These are phyloP conservation scores for Setomelanomma holmii DNA, from an alignment of 2,329 filamentous ascomycete species.

Conservation along the genomic window DNA sequence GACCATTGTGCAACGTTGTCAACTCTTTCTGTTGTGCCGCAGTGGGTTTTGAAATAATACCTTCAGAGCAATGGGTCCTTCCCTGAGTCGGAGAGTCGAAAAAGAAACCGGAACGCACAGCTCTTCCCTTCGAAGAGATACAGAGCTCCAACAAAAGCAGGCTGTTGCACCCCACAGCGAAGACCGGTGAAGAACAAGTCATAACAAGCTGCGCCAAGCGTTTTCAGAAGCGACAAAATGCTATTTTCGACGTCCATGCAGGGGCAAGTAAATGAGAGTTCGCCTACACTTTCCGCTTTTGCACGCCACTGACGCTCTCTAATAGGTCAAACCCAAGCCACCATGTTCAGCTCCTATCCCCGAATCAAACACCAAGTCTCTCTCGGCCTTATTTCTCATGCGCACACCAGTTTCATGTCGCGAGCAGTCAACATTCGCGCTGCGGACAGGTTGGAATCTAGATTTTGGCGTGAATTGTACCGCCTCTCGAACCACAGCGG, in stretches of 20 bases:
- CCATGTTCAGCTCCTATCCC: constrained; percentile 6
- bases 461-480: background rate
- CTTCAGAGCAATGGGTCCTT: too few relatives aligned
- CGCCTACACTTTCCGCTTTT: constrained; percentile 4
- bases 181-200: background rate
- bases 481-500: constrained; percentile 3
- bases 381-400: constrained; percentile 6
- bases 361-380: constrained; percentile 1
- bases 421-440: background rate
- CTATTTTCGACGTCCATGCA: constrained; percentile 5
- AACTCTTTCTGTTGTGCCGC: too few relatives aligned
- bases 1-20: too few relatives aligned
- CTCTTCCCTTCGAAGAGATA: too few relatives aligned
- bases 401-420: constrained; percentile 7
- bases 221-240: constrained; percentile 2
- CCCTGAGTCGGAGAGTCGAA: too few relatives aligned
- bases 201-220: constrained; percentile 5
- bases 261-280: background rate
- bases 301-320: background rate
- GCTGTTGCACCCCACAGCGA: background rate
- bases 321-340: constrained; percentile 12
- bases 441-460: background rate
- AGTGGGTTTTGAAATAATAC: too few relatives aligned
- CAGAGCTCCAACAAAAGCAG: too few relatives aligned
- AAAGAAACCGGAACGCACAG: too few relatives aligned